phyloP scores from a whole-genome alignment of 225 moss, liverwort and hornwort species.

The Rhytidiadelphus loreus region DNA sequence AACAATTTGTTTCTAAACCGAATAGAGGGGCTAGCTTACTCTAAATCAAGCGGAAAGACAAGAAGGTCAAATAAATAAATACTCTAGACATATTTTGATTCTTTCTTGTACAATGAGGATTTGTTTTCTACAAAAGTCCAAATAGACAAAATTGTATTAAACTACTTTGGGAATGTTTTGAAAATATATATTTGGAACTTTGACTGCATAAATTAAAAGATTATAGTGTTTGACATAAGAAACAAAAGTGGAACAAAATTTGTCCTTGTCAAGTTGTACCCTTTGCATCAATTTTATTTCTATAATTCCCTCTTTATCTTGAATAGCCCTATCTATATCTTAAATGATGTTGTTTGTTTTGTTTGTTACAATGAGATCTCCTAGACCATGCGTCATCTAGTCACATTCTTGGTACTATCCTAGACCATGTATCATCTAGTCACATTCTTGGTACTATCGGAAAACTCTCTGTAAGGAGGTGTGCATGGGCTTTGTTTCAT shows the following conservation, averaged over 20 bases:
- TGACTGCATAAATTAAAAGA: background rate
- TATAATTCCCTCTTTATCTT: background rate
- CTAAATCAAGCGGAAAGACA: background rate
- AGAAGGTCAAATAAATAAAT: background rate
- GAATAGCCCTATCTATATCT: background rate
- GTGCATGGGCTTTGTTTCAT: too few species aligned
- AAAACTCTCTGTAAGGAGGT: too few species aligned
- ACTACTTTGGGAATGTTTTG: rapidly evolving
- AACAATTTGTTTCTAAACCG: background rate
- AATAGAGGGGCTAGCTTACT: background rate
- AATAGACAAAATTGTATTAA: rapidly evolving
- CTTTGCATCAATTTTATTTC: background rate
- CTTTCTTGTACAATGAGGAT: background rate
- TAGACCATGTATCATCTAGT: too few species aligned
- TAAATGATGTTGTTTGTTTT: too few species aligned
- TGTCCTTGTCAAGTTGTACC: background rate
- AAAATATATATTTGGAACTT: background rate
- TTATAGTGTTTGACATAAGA: too few species aligned
- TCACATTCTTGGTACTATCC: too few species aligned
- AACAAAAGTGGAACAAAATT: background rate
- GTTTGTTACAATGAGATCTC: too few species aligned
- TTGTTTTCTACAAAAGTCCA: background rate
- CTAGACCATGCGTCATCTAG: too few species aligned
- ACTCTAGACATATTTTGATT: background rate
- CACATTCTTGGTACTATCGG: too few species aligned